Evolutionary conservation across 495 filamentous ascomycete species (phyloP), one percentile per base, ranked within the genome.

Genomic region (Astrocystis sublimbata): DNA sequence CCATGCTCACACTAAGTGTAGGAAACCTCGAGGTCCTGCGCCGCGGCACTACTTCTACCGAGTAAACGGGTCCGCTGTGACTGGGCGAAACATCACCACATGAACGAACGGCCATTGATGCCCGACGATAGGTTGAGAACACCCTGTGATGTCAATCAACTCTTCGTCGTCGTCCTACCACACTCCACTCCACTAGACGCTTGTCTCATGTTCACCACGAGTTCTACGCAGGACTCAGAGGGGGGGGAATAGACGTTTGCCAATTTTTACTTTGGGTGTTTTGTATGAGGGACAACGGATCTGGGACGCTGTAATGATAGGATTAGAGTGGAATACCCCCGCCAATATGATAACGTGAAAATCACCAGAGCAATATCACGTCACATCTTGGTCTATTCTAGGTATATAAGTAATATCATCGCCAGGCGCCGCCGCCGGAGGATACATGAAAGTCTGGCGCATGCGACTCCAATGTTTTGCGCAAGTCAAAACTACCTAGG

Each of bases 1-100:
- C 2, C 36, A 17, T 45, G 10, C 51, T 56, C 33, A 60, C 31
- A 63, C 67, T 33, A 46, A 17, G 17, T 30, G 30, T 60, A 88
- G 88, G 76, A 65, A 76, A 70, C 61, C 57, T 92, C 43, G 87
- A 90, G 69, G 84, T 90, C 56, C 82, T 89, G 60, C 77, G 69
- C 57, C 80, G 82, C 38, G 78, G 78, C 21, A 40, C 17, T 13
- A 36, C 58, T 12, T 52, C n/a, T n/a, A n/a, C 58, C 6, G 58
- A 52, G 46, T 51, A 60, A 49, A 60, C 10, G 7, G 23, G 6
- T 40, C 33, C n/a, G 7, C 30, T 9, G 8, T 19, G 19, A 13
- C 52, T 23, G 13, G 24, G 47, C n/a, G 30, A 49, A 30, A 28
- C 17, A 30, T 30, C 15, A n/a, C 19, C 21, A 13, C 19, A 54